Conservation (phyloP, 306 rosid species). For the Gynostemma pentaphyllum region DNA sequence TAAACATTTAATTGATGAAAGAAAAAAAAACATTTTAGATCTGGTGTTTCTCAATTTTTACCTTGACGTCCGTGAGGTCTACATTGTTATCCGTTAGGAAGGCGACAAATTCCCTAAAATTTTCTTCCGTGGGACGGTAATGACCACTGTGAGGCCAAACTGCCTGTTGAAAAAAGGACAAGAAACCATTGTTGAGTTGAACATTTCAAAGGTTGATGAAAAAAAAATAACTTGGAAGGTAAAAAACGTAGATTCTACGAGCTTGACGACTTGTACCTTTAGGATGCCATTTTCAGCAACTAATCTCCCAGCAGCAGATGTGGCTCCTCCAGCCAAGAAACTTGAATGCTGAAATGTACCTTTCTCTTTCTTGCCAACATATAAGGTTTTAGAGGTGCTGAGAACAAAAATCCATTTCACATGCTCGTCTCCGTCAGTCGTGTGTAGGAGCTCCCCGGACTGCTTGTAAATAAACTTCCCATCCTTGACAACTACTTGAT, state of each 20-base stretch:
- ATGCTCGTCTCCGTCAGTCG: constrained; percentile 13
- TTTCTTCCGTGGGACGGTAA: constrained; percentile 28
- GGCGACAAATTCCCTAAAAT: constrained; percentile 21
- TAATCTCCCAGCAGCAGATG: constrained; percentile 32
- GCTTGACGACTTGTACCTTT: constrained; percentile 16
- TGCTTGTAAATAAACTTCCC: constrained; percentile 23
- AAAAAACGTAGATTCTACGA: background rate
- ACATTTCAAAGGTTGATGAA: background rate
- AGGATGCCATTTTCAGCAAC: constrained; percentile 22
- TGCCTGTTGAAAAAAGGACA: constrained; percentile 9
- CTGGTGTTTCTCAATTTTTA: background rate
- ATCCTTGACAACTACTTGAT: constrained; percentile 23
- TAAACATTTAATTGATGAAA: no score
- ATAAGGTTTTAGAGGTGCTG: constrained; percentile 23
- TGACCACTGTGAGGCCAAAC: constrained; percentile 34
- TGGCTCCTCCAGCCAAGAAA: constrained; percentile 40
- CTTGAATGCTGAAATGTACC: constrained; percentile 42
- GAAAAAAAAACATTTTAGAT: background rate
- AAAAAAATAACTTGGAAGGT: background rate
- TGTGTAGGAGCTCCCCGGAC: constrained; percentile 22
- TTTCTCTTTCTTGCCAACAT: constrained; percentile 32
- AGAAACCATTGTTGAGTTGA: background rate
- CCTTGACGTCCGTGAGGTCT: constrained; percentile 25
- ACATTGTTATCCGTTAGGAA: constrained; percentile 27
- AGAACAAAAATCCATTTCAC: constrained; percentile 34